phyloP scores from a whole-genome alignment of 139 green algal genomes.

The Tetradesmus obliquus region DNA sequence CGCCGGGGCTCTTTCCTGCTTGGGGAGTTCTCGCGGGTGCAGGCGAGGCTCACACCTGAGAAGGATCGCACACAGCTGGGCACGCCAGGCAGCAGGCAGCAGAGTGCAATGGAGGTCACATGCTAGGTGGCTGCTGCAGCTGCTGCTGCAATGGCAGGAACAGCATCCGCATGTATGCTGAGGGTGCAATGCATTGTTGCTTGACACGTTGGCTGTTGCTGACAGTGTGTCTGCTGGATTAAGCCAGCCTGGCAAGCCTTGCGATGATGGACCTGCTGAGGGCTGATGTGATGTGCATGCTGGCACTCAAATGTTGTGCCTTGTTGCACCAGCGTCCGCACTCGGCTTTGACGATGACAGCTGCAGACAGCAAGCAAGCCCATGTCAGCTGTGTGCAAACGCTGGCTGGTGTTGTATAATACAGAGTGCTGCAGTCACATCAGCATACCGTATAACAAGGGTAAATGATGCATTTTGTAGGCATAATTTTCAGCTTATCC shows the following conservation, averaged over 20 bases:
- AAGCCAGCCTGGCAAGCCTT: neutral
- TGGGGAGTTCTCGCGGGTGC: slow-evolving; percentile 27
- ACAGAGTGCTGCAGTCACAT: too few relatives aligned
- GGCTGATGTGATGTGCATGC: neutral
- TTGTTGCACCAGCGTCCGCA: neutral
- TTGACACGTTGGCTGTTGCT: neutral
- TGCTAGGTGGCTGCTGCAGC: neutral
- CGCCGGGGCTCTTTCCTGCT: neutral
- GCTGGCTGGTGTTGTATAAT: neutral
- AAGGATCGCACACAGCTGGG: neutral
- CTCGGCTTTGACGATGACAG: neutral
- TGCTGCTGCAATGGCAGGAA: neutral
- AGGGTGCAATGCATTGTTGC: neutral
- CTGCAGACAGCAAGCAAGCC: neutral
- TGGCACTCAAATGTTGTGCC: neutral
- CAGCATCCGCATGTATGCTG: neutral
- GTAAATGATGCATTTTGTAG: neutral
- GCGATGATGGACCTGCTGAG: neutral
- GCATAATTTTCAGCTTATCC: neutral
- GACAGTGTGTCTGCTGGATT: neutral
- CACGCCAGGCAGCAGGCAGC: neutral
- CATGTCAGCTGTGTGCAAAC: neutral
- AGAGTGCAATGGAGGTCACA: neutral
- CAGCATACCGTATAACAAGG: too few relatives aligned
- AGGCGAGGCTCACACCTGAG: slow-evolving; percentile 8